These are phyloP conservation scores for Pyrus hybrid DNA, from an alignment of 331 rosid species.

Conservation along the genomic window DNA sequence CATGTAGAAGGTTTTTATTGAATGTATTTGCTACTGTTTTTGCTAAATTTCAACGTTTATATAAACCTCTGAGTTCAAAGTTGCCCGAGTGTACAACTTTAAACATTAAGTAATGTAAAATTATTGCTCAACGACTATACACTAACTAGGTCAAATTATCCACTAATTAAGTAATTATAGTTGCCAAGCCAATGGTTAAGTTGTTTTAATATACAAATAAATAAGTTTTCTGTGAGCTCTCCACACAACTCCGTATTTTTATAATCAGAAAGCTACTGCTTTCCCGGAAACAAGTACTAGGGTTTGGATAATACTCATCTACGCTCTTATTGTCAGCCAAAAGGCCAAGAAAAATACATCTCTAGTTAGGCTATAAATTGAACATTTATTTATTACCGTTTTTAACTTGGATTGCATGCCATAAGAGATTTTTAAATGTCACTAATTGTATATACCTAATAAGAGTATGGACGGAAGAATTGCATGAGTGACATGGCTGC, in stretches of 20 bases:
- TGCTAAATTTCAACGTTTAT: no score
- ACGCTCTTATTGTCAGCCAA: neutral
- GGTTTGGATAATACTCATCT: neutral
- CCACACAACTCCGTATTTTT: neutral
- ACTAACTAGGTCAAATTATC: neutral
- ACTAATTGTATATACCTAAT: no score
- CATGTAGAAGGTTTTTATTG: no score
- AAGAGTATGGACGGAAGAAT: no score
- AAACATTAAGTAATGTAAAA: neutral
- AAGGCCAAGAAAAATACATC: neutral
- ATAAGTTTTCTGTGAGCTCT: neutral
- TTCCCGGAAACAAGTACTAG: slow-evolving; percentile 2
- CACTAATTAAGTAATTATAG: neutral
- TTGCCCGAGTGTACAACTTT: neutral
- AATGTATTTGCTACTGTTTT: no score
- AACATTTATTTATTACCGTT: neutral
- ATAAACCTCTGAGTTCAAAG: no score
- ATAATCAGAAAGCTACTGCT: neutral
- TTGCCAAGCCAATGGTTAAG: neutral
- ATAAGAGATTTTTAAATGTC: no score
- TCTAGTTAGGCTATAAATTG: neutral
- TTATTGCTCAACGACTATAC: neutral
- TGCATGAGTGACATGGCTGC: no score
- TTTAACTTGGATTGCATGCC: neutral
- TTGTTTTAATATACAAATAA: neutral